Evolutionary conservation across 192 early-diverging fungal genomes (phyloP).

Genomic region (Umbelopsis vinacea): DNA sequence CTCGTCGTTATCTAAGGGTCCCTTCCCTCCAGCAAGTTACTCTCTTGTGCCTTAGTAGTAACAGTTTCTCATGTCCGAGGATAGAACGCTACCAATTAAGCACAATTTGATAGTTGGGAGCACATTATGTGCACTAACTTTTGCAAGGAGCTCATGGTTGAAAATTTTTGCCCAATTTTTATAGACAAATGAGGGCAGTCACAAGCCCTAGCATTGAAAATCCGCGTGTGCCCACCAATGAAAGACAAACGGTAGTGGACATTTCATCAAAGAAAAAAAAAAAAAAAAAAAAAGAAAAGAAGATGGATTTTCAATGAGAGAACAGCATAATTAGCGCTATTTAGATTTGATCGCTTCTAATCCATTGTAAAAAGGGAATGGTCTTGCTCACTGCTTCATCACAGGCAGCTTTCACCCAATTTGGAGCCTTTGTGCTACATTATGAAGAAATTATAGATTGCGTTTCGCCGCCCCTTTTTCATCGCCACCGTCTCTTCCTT

Average conservation of each 20-base stretch:
- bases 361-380: too few relatives aligned
- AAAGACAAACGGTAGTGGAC: neutral
- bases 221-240: neutral
- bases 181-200: neutral
- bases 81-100: slow-evolving; percentile 12
- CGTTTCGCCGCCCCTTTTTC: neutral
- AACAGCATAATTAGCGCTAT: too few relatives aligned
- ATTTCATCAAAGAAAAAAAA: too few relatives aligned
- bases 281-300: too few relatives aligned
- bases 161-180: neutral
- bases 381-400: neutral
- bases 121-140: slow-evolving; percentile 21
- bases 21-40: slow-evolving; percentile 1
- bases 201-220: neutral
- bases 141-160: slow-evolving; percentile 5
- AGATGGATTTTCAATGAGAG: too few relatives aligned
- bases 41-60: slow-evolving; percentile 22
- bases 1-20: slow-evolving; percentile 6
- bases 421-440: slow-evolving; percentile 11
- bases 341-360: too few relatives aligned
- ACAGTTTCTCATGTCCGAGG: neutral
- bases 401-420: neutral
- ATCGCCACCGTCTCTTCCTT: neutral
- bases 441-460: neutral
- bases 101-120: slow-evolving; percentile 20